Base-by-base conservation (phyloP, 2,329 filamentous ascomycete species). In the Huntiella bhutanensis region DNA sequence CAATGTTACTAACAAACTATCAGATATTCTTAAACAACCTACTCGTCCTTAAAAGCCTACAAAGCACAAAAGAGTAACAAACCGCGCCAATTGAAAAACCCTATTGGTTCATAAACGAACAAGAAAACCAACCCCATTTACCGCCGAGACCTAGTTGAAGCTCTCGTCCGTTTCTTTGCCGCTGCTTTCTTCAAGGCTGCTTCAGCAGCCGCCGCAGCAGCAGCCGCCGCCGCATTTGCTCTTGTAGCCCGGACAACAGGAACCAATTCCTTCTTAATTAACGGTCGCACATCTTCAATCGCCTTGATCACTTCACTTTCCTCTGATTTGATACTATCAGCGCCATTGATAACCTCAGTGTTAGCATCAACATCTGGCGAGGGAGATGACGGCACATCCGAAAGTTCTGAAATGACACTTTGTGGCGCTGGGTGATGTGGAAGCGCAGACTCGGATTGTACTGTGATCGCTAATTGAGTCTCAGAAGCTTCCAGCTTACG, bases 81-180 rank as follows among this genome's bases (percentile, higher is more conserved):
- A 15, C 7, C 10, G 7, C 13, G 16, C 40, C 40, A 33, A 13
- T 28, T 42, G 4, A 42, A 13, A 5, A 19, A 13, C 13, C 1
- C 12, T 33, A 42, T 22, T 7, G 7, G 19, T 8, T 42, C 32
- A 5, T 12, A 28, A 16, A 7, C 16, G 11, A n/a, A 4, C 35
- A 13, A 32, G 34, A 38, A 37, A 45, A 13, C n/a, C 11, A 12
- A 33, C 4, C 33, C 12, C 10, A n/a, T 32, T 47, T 42, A 50
- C 34, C 45, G 34, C 33, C 54, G 48, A 33, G 52, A 50, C 15
- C 54, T 48, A 5, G 50, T 49, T 16, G 53, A 53, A 15, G 51
- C 43, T 33, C 54, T 52, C 36, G 54, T 54, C 33, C 52, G 51
- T 43, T 55, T 56, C 41, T 51, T 51, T 33, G 51, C 48, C 34